Evolutionary conservation across 371 early-diverging fungal genomes (phyloP).

Genomic region (Actinomortierella ambigua): DNA sequence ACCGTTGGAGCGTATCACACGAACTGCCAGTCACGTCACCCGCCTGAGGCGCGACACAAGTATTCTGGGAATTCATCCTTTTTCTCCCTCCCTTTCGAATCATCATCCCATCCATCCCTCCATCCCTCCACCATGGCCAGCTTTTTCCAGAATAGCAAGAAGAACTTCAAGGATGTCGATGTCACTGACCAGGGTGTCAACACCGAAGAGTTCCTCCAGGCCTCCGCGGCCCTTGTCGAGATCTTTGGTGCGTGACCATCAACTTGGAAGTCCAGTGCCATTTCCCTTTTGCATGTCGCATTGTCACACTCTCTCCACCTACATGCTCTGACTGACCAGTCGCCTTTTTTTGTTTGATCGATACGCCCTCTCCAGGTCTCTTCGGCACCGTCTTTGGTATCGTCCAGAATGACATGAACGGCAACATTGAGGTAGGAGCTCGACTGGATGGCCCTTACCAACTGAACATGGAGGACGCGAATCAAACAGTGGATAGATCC

Average conservation of each 20-base stretch:
- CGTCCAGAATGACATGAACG: conserved; percentile 89
- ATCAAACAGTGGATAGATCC: no score
- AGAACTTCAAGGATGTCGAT: conserved; percentile 72
- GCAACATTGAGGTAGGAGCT: conserved; percentile 79
- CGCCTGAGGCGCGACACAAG: not conserved
- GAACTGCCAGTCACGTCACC: not conserved
- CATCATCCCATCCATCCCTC: not conserved
- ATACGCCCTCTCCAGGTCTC: conserved; percentile 51
- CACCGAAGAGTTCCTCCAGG: conserved; percentile 83
- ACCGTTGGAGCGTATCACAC: not conserved
- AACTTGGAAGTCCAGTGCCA: not conserved
- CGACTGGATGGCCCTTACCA: not conserved
- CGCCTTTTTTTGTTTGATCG: not conserved
- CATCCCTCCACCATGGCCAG: conserved; percentile 51
- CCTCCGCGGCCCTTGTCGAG: conserved; percentile 81
- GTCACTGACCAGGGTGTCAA: conserved; percentile 72
- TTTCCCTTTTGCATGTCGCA: conserved; percentile 13
- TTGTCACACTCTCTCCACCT: conserved; percentile 4
- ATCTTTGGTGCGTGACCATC: conserved; percentile 76
- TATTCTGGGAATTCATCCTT: not conserved
- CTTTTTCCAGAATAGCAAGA: conserved; percentile 71
- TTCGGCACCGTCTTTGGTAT: conserved; percentile 79
- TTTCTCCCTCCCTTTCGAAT: not conserved
- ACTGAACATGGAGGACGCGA: not conserved
- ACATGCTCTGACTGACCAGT: not conserved